A percentile compares a stretch with the other conserved stretches of the same genome.
Evolutionary conservation across 2,329 filamentous ascomycete genomes (phyloP).

Genomic region (Talaromyces sp.): DNA sequence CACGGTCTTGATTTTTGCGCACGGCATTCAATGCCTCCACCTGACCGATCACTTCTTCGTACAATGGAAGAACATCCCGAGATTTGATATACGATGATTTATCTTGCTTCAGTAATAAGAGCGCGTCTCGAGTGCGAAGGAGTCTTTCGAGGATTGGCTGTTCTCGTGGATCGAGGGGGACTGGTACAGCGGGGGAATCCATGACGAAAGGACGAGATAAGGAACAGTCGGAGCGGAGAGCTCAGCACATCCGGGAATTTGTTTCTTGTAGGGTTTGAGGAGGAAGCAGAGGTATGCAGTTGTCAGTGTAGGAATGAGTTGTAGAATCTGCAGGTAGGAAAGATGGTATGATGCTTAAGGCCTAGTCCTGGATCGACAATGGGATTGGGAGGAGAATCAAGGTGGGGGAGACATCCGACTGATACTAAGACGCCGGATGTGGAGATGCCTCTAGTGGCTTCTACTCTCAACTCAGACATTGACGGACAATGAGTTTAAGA

Average conservation of each 20-base stretch:
- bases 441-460: constrained; percentile 2
- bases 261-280: neutral
- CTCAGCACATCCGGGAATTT: neutral
- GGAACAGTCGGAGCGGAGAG: neutral
- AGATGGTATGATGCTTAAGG: neutral
- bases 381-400: constrained; percentile 8
- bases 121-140: constrained; percentile 53
- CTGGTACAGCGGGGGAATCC: constrained; percentile 56
- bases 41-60: constrained; percentile 57
- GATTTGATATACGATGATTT: constrained; percentile 64
- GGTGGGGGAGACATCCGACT: constrained; percentile 3
- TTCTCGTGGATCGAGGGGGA: constrained; percentile 58
- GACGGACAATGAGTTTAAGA: too few species aligned
- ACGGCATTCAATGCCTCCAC: constrained; percentile 57
- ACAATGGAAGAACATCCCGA: constrained; percentile 58
- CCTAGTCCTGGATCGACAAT: neutral
- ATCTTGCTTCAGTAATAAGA: constrained; percentile 55
- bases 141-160: constrained; percentile 61
- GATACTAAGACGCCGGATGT: constrained; percentile 5
- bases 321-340: too few species aligned
- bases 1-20: constrained; percentile 43
- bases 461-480: too few species aligned
- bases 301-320: neutral
- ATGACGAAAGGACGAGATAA: constrained; percentile 41
- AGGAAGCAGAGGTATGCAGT: neutral